A percentile compares a stretch with the other conserved stretches of the same genome.
Conservation (phyloP, 2,329 filamentous ascomycete genomes). For the Colletotrichum incanum region DNA sequence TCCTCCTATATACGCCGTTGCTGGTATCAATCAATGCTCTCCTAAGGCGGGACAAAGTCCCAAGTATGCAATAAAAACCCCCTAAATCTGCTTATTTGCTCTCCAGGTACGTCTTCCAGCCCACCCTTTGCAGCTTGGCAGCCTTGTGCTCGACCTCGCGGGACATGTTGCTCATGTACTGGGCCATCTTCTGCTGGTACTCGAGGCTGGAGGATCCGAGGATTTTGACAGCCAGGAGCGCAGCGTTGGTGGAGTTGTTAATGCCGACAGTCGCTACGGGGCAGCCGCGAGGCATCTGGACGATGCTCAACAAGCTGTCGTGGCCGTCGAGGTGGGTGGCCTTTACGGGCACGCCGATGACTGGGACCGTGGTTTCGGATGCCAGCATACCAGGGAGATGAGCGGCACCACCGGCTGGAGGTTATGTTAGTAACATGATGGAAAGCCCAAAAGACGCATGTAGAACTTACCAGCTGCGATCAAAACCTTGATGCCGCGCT, state of each 20-base stretch:
- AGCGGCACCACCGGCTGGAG: slow-evolving; percentile 77
- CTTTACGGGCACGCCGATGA: slow-evolving; percentile 85
- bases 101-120: slow-evolving; percentile 69
- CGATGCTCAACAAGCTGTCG: slow-evolving; percentile 80
- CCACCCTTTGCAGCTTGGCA: slow-evolving; percentile 67
- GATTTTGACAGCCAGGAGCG: slow-evolving; percentile 79
- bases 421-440: background rate
- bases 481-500: slow-evolving; percentile 79
- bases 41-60: slow-evolving; percentile 14
- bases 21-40: slow-evolving; percentile 42
- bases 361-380: slow-evolving; percentile 79
- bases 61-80: slow-evolving; percentile 24
- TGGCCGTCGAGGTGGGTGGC: slow-evolving; percentile 80
- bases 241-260: slow-evolving; percentile 86
- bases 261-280: slow-evolving; percentile 85
- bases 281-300: slow-evolving; percentile 83
- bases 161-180: slow-evolving; percentile 75
- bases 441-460: background rate
- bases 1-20: slow-evolving; percentile 29
- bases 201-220: slow-evolving; percentile 71
- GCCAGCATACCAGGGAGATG: slow-evolving; percentile 83
- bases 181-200: slow-evolving; percentile 71
- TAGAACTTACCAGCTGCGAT: slow-evolving; percentile 70
- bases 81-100: slow-evolving; percentile 46
- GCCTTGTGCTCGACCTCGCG: slow-evolving; percentile 77